Evolutionary conservation across 2,329 filamentous ascomycete species (phyloP).

Genomic region (Coccinonectria pachysandricola): DNA sequence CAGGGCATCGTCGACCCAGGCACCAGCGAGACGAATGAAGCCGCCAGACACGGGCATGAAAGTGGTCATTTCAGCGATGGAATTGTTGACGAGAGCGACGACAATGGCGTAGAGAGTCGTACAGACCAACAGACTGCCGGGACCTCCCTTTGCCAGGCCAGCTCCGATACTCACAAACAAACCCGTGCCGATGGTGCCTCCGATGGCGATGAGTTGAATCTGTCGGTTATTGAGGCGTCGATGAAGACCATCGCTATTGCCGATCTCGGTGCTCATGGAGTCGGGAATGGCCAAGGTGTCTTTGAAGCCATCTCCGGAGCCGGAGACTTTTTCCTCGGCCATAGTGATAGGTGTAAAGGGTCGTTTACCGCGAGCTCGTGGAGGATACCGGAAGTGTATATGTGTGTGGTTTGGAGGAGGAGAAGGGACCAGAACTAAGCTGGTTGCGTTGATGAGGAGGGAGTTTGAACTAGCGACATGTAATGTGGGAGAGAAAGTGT

Average conservation of each 20-base stretch:
- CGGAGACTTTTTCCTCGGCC: background rate
- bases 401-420: background rate
- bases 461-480: background rate
- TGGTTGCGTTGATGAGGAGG: background rate
- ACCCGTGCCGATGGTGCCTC: constrained; percentile 4
- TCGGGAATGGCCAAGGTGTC: no score
- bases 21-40: constrained; percentile 34
- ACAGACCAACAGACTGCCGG: constrained; percentile 2
- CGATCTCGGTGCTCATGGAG: background rate
- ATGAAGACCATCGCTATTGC: constrained; percentile 1
- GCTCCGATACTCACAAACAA: constrained; percentile 5
- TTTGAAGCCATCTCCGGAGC: no score
- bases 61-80: constrained; percentile 36
- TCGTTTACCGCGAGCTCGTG: background rate
- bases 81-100: constrained; percentile 4
- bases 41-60: constrained; percentile 35
- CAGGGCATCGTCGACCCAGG: constrained; percentile 37
- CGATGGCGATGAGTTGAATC: constrained; percentile 4
- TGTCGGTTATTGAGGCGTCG: constrained; percentile 2
- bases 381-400: background rate
- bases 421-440: no score
- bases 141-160: constrained; percentile 2
- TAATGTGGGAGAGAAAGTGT: no score
- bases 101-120: constrained; percentile 2
- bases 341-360: background rate